Evolutionary conservation across 2,329 filamentous ascomycete species (phyloP), one percentile per base, ranked within the genome.

Genomic region (Fusarium oligoseptatum): DNA sequence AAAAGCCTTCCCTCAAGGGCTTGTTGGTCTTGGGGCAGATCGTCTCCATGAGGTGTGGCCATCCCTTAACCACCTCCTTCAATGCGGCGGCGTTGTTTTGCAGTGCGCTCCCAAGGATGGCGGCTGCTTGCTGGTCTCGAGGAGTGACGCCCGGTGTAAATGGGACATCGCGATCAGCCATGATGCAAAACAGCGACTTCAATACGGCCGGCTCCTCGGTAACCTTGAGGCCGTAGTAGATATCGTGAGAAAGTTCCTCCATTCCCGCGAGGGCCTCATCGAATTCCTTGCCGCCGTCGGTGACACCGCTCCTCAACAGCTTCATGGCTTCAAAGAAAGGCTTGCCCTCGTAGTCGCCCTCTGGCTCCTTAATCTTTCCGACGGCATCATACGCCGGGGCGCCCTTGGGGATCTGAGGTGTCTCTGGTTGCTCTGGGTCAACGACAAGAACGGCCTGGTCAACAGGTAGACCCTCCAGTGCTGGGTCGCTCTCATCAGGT

Each of bases 201-300:
- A 92, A 75, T 2, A 87, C 87, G 3, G 87, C 85, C 3, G 83
- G 77, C 73, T 92, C 88, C 78, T 90, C 88, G 24, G 87, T 85
- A 67, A 93, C 87, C 79, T 92, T 89, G 20, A 91, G 83, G 11
- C 92, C 92, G 80, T 92, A 93, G 83, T 92, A 93, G 72, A 93
- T 90, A 80, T 93, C 92, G 80, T 93, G 91, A 0, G 91, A 88
- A 32, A 92, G 83, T 8, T 93, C 91, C 70, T 88, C 85, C n/a
- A 93, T 86, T 37, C 85, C 85, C 37, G 88, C 86, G 9, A 93
- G 84, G 0, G 89, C 88, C 12, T 83, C 82, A 45, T 88, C 86
- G 15, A 90, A 83, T 4, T 79, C 80, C 63, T 82, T 74, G 17
- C 81, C 79, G 45, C 75, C 73, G 8, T 76, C 75, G 22, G 71